These are phyloP conservation scores for Pleurotus salmoneostramineus DNA, from an alignment of 768 basidiomycete species.

Conservation along the genomic window DNA sequence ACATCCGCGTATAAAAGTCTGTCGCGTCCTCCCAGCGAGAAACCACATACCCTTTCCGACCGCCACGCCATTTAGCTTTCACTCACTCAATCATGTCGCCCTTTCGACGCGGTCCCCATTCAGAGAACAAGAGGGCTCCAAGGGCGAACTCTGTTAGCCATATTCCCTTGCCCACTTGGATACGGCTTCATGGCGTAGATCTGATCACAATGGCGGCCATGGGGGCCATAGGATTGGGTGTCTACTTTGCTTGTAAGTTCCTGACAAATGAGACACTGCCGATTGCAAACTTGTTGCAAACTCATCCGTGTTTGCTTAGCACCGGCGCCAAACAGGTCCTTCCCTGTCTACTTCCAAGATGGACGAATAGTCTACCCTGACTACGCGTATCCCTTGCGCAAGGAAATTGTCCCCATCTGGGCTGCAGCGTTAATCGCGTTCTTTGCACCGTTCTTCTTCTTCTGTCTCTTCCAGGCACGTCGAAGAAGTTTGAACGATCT, in stretches of 20 bases:
- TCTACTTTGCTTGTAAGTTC: constrained; percentile 44
- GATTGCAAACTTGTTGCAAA: neutral
- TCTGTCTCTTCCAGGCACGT: constrained; percentile 51
- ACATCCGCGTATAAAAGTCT: too few relatives aligned
- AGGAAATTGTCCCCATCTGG: constrained; percentile 53
- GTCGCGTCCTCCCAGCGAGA: too few relatives aligned
- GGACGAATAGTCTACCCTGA: constrained; percentile 50
- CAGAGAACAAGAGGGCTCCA: neutral
- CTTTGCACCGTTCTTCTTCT: constrained; percentile 51
- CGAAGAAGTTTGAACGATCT: constrained; percentile 41
- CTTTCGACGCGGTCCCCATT: neutral
- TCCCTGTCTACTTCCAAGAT: constrained; percentile 40
- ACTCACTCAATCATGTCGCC: too few relatives aligned
- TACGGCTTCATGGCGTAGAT: constrained; percentile 46
- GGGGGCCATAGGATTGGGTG: constrained; percentile 49
- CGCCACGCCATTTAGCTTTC: too few relatives aligned
- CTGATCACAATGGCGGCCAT: constrained; percentile 54
- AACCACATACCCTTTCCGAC: too few relatives aligned
- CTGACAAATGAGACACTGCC: neutral
- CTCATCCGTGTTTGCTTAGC: constrained; percentile 16
- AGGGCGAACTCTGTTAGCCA: constrained; percentile 24
- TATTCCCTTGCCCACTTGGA: constrained; percentile 25
- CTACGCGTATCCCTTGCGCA: constrained; percentile 45
- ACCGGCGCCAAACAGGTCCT: constrained; percentile 39
- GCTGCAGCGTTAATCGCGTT: constrained; percentile 49